Evolutionary conservation across 345 rosid genomes (phyloP).

Genomic region (Balakata baccata): DNA sequence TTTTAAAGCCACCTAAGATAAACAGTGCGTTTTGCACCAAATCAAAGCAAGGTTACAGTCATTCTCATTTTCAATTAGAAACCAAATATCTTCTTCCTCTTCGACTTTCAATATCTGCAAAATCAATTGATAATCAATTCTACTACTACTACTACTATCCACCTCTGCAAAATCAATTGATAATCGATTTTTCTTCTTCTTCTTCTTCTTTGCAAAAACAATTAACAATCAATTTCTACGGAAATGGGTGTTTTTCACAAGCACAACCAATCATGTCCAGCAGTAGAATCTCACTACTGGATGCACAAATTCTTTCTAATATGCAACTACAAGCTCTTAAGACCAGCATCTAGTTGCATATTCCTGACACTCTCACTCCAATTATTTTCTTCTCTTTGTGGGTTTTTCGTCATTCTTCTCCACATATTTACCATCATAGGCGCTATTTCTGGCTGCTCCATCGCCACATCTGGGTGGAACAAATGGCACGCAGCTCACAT

Average conservation of each 20-base stretch:
- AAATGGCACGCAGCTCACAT: conserved; percentile 82
- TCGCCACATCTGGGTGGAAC: conserved; percentile 47
- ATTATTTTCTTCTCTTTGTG: conserved; percentile 62
- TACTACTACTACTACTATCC: no score
- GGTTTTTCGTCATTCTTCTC: conserved; percentile 58
- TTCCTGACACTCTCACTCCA: conserved; percentile 45
- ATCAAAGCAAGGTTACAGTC: no score
- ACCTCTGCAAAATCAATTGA: no score
- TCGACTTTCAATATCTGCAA: not conserved
- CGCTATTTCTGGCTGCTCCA: conserved; percentile 69
- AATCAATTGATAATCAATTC: no score
- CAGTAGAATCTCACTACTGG: conserved; percentile 21
- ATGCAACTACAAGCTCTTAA: conserved; percentile 36
- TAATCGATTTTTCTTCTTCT: no score
- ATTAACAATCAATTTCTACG: no score
- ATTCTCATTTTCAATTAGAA: not conserved
- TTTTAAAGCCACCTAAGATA: no score
- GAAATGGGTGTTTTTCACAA: conserved; percentile 23
- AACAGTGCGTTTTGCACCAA: no score
- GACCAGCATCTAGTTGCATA: conserved; percentile 41
- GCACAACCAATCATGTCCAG: conserved; percentile 5
- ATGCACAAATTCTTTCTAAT: conserved; percentile 29
- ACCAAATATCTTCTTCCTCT: not conserved
- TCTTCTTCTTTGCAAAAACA: not conserved
- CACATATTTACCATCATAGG: conserved; percentile 56